phyloP scores from a whole-genome alignment of 345 rosid species.

The Eutrema heterophyllum region DNA sequence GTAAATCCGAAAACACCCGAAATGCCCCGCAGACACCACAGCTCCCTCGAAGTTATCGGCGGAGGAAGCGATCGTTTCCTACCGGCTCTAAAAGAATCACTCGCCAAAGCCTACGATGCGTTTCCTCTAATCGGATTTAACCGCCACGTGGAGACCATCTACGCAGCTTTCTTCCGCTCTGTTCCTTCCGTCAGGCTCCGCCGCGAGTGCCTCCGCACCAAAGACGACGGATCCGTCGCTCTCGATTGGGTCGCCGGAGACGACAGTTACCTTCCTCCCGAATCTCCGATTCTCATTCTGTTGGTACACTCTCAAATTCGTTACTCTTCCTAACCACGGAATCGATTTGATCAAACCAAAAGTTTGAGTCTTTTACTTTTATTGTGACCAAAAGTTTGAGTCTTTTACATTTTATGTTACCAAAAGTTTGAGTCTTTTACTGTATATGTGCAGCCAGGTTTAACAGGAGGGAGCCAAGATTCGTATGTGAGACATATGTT shows the following conservation, averaged over 20 bases:
- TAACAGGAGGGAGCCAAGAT: constrained; percentile 87
- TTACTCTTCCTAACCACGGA: too few species aligned
- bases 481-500: constrained; percentile 79
- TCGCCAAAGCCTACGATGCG: constrained; percentile 46
- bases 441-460: constrained; percentile 60
- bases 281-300: constrained; percentile 71
- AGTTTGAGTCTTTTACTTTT: too few species aligned
- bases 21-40: constrained; percentile 39
- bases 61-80: constrained; percentile 56
- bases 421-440: neutral
- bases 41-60: constrained; percentile 70
- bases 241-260: constrained; percentile 51
- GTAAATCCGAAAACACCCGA: constrained; percentile 13
- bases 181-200: constrained; percentile 36
- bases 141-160: constrained; percentile 44
- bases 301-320: constrained; percentile 39
- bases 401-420: neutral
- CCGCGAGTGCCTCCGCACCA: constrained; percentile 47
- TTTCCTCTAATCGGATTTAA: constrained; percentile 47
- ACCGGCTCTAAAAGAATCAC: constrained; percentile 45
- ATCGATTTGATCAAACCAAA: neutral
- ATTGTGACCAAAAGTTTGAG: neutral
- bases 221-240: constrained; percentile 43
- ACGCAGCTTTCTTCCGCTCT: constrained; percentile 45
- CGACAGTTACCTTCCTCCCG: constrained; percentile 36